Base-by-base conservation (phyloP, 495 filamentous ascomycete genomes). In the Penicillium coffeae region DNA sequence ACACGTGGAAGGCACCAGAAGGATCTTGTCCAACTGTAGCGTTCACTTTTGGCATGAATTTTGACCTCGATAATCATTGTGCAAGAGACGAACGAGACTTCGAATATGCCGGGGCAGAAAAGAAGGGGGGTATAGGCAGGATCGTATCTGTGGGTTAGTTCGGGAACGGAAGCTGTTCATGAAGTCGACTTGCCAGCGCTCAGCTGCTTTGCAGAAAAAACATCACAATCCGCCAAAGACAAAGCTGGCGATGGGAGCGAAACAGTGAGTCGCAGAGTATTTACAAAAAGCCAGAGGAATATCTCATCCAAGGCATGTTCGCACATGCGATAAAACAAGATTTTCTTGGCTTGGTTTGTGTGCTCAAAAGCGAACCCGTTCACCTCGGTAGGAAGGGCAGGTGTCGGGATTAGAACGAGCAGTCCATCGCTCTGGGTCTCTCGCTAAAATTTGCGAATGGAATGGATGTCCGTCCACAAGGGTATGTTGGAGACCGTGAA, bases 311-410 rank as follows among this genome's bases (percentile, higher is more conserved):
- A 35, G 13, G 42, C 22, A 44, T 15, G 10, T 21, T 16, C 12
- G 7, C 8, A 33, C 18, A 13, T 27, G 9, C 14, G 16, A 14
- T 7, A 35, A 38, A 40, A 22, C 37, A 35, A 38, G 40, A 19
- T 7, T 27, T 37, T 42, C 8, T 33, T 35, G 12, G n/a, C 22
- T 49, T 48, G 40, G 50, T 30, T 47, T 73, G 68, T 75, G 50
- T 63, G 69, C 72, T 75, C 69, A 68, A 74, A 69, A 75, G 72
- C 72, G 72, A 75, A 75, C 72, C 72, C 66, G 59, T 59, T 59
- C 51, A 60, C 63, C 69, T 60, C 67, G 56, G 47, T 37, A 15
- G 45, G 35, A 52, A 22, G 44, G 64, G 56, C 61, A 70, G 61
- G 60, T 52, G 64, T 60, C 64, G 62, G 70, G 72, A 75, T 75